Conservation (phyloP, 2,329 filamentous ascomycete species). For the Amylocarpus encephaloides region DNA sequence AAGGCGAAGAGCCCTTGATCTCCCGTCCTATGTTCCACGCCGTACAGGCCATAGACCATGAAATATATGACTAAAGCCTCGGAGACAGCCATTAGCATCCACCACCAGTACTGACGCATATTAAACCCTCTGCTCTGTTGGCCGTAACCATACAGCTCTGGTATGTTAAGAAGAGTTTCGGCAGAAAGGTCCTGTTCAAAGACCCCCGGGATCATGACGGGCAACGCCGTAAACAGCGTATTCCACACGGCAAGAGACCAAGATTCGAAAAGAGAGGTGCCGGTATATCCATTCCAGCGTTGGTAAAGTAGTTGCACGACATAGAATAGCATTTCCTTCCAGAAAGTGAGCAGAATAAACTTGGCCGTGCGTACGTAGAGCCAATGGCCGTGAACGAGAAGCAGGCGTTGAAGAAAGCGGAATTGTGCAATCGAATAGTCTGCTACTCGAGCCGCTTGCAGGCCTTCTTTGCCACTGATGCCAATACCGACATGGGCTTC, state of each 20-base stretch:
- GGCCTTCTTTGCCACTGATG: slow-evolving; percentile 81
- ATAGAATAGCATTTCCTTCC: slow-evolving; percentile 80
- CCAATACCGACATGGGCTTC: slow-evolving; percentile 82
- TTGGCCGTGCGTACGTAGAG: slow-evolving; percentile 83
- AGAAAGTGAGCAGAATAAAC: slow-evolving; percentile 83
- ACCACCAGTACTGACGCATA: slow-evolving; percentile 65
- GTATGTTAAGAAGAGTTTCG: slow-evolving; percentile 77
- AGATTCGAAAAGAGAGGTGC: slow-evolving; percentile 80
- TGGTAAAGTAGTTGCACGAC: slow-evolving; percentile 77
- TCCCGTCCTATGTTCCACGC: slow-evolving; percentile 43
- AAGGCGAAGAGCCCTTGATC: slow-evolving; percentile 66
- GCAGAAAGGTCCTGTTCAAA: slow-evolving; percentile 83
- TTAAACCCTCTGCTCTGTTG: slow-evolving; percentile 74
- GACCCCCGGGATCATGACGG: slow-evolving; percentile 79
- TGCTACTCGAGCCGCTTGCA: slow-evolving; percentile 80
- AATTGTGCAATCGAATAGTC: slow-evolving; percentile 91
- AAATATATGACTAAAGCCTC: slow-evolving; percentile 76
- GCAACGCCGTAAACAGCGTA: slow-evolving; percentile 80
- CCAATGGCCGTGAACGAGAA: slow-evolving; percentile 82
- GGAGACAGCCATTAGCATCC: slow-evolving; percentile 67
- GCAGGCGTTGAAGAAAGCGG: slow-evolving; percentile 70
- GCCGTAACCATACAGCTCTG: slow-evolving; percentile 79
- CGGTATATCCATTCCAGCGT: slow-evolving; percentile 76
- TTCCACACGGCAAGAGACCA: slow-evolving; percentile 86
- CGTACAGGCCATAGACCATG: slow-evolving; percentile 58